Evolutionary conservation across 495 filamentous ascomycete genomes (phyloP).

Genomic region (Penicillium riverlandense): DNA sequence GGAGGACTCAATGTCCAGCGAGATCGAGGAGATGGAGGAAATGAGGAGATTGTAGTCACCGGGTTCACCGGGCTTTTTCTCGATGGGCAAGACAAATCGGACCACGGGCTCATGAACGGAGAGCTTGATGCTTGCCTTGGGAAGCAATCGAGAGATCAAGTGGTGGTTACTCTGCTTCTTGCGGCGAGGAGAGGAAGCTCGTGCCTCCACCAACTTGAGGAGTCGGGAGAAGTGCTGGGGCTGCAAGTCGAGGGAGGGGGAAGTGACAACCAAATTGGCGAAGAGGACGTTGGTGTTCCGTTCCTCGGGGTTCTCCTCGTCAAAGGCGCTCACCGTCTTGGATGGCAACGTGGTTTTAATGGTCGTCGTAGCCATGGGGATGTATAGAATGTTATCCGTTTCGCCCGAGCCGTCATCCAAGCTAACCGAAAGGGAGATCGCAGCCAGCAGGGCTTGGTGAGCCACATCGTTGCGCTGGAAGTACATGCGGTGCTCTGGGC

Average conservation of each 20-base stretch:
- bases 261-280: constrained; percentile 92
- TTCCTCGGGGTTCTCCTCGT: constrained; percentile 69
- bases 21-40: constrained; percentile 85
- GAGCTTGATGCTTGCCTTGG: constrained; percentile 90
- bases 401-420: constrained; percentile 81
- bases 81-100: constrained; percentile 74
- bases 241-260: constrained; percentile 91
- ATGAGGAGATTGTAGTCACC: constrained; percentile 91
- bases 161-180: constrained; percentile 48
- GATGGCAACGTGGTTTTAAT: constrained; percentile 91
- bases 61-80: constrained; percentile 48
- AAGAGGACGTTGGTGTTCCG: constrained; percentile 95
- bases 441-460: constrained; percentile 89
- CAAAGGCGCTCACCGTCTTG: constrained; percentile 77
- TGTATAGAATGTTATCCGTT: constrained; percentile 80
- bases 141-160: constrained; percentile 82
- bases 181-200: constrained; percentile 41
- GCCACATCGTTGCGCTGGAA: constrained; percentile 89
- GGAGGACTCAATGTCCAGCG: constrained; percentile 86
- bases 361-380: constrained; percentile 97
- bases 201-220: constrained; percentile 60
- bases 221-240: constrained; percentile 85
- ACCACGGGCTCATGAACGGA: constrained; percentile 94
- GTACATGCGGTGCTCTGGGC: constrained; percentile 97
- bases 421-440: constrained; percentile 84